Base-by-base conservation (phyloP, 2,329 filamentous ascomycete genomes). In the Scedosporium aurantiacum region DNA sequence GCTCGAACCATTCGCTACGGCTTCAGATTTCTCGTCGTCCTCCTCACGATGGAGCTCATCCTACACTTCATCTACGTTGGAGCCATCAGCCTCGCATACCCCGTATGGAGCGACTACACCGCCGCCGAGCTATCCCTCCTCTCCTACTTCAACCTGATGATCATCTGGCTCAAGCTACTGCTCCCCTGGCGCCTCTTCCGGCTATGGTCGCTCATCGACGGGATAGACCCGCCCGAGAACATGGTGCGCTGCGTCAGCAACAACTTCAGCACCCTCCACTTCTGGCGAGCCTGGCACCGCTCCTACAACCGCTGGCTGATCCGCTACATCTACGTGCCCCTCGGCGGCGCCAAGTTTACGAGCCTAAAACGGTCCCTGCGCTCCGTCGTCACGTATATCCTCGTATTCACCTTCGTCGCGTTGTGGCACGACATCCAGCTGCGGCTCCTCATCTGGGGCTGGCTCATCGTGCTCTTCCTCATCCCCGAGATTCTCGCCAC, bases 121-220 rank as follows among this genome's bases (percentile, higher is more conserved):
- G 87, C 94, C 0, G 87, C 89, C 54, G 91, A 99, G 72, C 84
- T 99, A 52, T 89, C 85, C 69, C 86, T 99, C 77, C 82, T 99
- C 12, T 94, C 91, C 43, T 97, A 89, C 77, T 95, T 97, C 79
- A 97, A 97, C 74, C 85, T 99, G 12, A 90, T 96, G 75, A 85
- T 97, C 70, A 95, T 99, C 72, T 99, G 95, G 95, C 82, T 99
- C 56, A 99, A 99, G 73, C 85, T 99, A 1, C 85, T 99, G 4
- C 84, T 99, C 6, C 94, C 94, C 0, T 99, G 93, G 92, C 89
- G 94, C n/a, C 88, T 97, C 72, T 97, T 97, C 82, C 89, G 95
- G 4, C 84, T 99, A n/a, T 99, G 94, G 94, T 82, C 90, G 0
- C 82, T 99, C 3, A 71, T 92, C 16, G 94, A 99, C 71, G 90